Base-by-base conservation (phyloP, 768 basidiomycete species). In the Piloderma croceum region DNA sequence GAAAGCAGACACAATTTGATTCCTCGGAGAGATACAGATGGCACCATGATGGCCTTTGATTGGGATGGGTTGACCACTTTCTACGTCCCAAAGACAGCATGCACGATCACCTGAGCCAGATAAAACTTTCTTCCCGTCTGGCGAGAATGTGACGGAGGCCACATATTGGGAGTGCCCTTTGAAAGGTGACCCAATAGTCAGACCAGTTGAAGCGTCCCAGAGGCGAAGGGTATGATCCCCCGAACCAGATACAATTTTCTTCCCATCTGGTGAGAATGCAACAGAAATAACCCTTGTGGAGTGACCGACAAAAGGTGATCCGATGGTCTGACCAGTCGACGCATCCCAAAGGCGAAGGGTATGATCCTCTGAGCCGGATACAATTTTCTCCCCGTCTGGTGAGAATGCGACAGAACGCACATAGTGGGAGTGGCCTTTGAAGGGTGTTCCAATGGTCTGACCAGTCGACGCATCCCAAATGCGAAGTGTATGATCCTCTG, bases 71-170 rank as follows among this genome's bases (percentile, higher is more conserved):
- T n/a, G n/a, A 45, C 44, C 49, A 3, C 48, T 56, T 6, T 41
- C 19, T 6, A 45, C 45, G 45, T 63, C 50, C 63, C 64, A 63
- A 3, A 66, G 15, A 9, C 49, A 21, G 5, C 64, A 37, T 5
- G 51, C 58, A 22, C 42, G 34, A 38, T 62, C 60, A 7, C 24
- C 35, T 2, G 57, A 59, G 7, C 54, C 59, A 4, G 63, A 58
- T 13, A 47, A 53, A 23, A 67, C 46, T n/a, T 39, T 33, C 18
- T 33, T 39, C 2, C 61, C 62, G 42, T 60, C 53, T 5, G 50
- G 49, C 7, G 56, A 63, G 47, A 56, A 62, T 5, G 46, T 41
- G 9, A 58, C 56, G 3, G 54, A 27, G 10, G 22, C 17, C 25
- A 54, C 39, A 11, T 15, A 25, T 10, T 20, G 6, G 3, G 13